A percentile compares a stretch with the other conserved stretches of the same genome.
phyloP scores from a whole-genome alignment of 352 stramenopile species.

The Pythium plurisporium region DNA sequence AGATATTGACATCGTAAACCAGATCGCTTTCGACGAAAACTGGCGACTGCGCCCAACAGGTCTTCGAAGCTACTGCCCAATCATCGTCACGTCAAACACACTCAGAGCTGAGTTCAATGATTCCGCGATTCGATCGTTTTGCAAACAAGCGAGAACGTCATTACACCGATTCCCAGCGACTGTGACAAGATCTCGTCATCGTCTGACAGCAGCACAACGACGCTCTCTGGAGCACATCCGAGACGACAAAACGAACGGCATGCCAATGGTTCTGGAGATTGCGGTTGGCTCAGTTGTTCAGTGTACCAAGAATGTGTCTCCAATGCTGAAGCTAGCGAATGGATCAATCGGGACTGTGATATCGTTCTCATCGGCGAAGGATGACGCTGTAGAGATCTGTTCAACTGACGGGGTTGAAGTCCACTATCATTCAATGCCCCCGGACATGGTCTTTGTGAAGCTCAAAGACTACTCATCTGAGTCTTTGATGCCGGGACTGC shows the following conservation, averaged over 20 bases:
- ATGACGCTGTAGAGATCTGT: background rate
- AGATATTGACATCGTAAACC: slow-evolving; percentile 7
- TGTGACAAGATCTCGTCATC: background rate
- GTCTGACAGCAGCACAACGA: background rate
- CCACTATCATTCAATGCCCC: background rate
- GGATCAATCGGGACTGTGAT: background rate
- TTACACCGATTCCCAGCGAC: too few species aligned
- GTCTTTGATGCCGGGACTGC: background rate
- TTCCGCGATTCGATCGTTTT: background rate
- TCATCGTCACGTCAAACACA: slow-evolving; percentile 9
- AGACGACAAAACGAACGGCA: slow-evolving; percentile 4
- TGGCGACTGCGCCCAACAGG: background rate
- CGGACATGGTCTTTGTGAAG: background rate
- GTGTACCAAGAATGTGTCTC: slow-evolving; percentile 12
- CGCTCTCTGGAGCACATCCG: background rate
- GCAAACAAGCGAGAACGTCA: background rate
- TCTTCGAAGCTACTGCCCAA: slow-evolving; percentile 4
- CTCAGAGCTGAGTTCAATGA: slow-evolving; percentile 7
- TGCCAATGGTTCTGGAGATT: slow-evolving; percentile 4
- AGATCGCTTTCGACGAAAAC: background rate
- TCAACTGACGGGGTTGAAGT: background rate
- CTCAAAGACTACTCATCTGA: background rate
- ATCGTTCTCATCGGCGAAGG: background rate
- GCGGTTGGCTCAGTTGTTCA: background rate
- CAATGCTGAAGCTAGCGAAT: slow-evolving; percentile 4